A percentile compares a stretch with the other conserved stretches of the same genome.
phyloP scores from a whole-genome alignment of 2,329 filamentous ascomycete genomes.

The Fusarium domesticum region DNA sequence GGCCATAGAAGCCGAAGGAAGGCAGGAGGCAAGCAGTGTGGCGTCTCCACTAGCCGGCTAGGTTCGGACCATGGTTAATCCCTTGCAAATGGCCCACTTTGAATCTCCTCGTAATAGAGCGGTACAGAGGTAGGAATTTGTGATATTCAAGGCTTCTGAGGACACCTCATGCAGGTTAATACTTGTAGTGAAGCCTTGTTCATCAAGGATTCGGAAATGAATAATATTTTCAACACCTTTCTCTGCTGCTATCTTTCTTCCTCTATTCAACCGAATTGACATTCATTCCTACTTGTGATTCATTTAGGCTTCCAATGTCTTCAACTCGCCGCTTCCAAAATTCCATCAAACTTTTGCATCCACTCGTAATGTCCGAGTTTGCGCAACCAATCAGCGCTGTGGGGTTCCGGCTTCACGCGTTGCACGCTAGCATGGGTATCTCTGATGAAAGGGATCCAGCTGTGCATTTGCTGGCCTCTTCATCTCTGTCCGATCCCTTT shows the following conservation, averaged over 20 bases:
- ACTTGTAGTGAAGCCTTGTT: too few relatives aligned
- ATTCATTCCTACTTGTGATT: too few relatives aligned
- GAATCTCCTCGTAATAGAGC: conserved; percentile 13
- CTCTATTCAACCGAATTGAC: too few relatives aligned
- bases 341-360: background rate
- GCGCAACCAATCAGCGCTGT: conserved; percentile 12
- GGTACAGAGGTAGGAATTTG: too few relatives aligned
- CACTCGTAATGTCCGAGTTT: conserved; percentile 6
- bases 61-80: conserved; percentile 32
- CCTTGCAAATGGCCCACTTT: conserved; percentile 16
- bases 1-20: conserved; percentile 45
- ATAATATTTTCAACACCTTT: too few relatives aligned
- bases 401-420: conserved; percentile 14
- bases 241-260: too few relatives aligned
- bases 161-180: too few relatives aligned
- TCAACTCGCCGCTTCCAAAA: background rate
- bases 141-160: too few relatives aligned
- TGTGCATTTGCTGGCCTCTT: background rate
- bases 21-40: conserved; percentile 34
- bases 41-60: conserved; percentile 28
- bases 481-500: conserved; percentile 1
- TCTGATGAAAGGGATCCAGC: background rate
- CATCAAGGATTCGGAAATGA: too few relatives aligned
- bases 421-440: conserved; percentile 2
- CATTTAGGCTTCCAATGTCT: background rate